A percentile compares a stretch with the other conserved stretches of the same genome.
Conservation (phyloP, 176 grass and related monocot genomes). For the Elymus sibiricus region DNA sequence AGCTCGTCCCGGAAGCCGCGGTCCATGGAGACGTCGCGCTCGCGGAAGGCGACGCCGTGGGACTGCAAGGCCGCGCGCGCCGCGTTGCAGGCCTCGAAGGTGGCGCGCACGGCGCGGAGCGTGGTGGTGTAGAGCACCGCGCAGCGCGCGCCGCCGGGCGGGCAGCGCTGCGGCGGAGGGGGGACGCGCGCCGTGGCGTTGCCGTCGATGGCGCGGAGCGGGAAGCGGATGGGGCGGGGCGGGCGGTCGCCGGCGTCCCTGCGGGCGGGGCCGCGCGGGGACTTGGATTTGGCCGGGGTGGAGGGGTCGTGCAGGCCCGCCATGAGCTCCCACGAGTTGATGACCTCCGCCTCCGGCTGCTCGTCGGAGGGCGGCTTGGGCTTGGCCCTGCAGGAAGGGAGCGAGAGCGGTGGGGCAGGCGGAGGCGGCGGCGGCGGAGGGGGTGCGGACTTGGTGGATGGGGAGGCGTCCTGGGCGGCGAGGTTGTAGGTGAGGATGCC, state of each 20-base stretch:
- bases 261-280: background rate
- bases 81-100: slow-evolving; percentile 73
- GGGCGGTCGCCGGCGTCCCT: slow-evolving; percentile 12
- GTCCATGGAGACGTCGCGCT: background rate
- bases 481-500: slow-evolving; percentile 43
- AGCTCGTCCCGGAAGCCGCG: slow-evolving; percentile 10
- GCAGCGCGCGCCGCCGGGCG: background rate
- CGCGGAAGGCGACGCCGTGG: background rate
- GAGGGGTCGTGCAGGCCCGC: slow-evolving; percentile 56
- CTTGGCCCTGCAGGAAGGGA: background rate
- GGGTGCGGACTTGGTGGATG: background rate
- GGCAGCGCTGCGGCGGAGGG: background rate
- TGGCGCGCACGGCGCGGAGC: slow-evolving; percentile 57
- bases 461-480: too few relatives aligned
- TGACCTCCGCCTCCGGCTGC: slow-evolving; percentile 30
- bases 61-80: slow-evolving; percentile 48
- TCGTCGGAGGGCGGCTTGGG: background rate
- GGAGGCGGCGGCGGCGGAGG: slow-evolving; percentile 4
- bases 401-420: background rate
- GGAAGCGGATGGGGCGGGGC: background rate
- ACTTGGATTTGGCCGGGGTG: slow-evolving; percentile 30
- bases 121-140: background rate
- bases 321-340: slow-evolving; percentile 84
- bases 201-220: background rate
- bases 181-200: background rate